These are phyloP conservation scores for Carex arenaria DNA, from an alignment of 202 grass and related monocot species.

Conservation along the genomic window DNA sequence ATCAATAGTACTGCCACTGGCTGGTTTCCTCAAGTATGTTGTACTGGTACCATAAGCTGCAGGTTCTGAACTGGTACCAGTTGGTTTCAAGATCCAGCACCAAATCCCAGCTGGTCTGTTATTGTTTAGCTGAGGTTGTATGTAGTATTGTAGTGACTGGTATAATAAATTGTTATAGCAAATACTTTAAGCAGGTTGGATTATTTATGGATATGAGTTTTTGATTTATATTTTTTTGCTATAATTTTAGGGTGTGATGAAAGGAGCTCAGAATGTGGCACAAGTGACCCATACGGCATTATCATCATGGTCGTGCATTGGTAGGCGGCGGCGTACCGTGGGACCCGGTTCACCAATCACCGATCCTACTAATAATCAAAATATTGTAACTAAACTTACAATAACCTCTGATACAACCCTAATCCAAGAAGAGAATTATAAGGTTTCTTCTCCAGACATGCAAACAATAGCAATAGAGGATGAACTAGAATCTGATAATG, in stretches of 20 bases:
- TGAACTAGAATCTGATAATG: conserved; percentile 49
- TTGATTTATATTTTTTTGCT: not conserved
- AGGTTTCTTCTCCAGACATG: conserved; percentile 1
- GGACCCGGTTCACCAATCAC: conserved; percentile 25
- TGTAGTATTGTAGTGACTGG: no score
- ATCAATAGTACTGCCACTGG: not conserved
- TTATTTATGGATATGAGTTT: not conserved
- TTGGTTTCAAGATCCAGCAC: not conserved
- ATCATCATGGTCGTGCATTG: conserved; percentile 96
- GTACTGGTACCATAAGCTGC: not conserved
- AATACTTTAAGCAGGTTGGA: not conserved
- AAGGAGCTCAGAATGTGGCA: conserved; percentile 84
- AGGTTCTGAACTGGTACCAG: not conserved
- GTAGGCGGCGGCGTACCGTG: conserved; percentile 63
- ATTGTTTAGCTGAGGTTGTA: not conserved
- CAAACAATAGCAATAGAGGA: conserved; percentile 22
- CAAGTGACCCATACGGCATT: conserved; percentile 76
- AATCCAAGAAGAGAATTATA: conserved; percentile 36
- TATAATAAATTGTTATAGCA: not conserved
- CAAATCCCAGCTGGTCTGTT: not conserved
- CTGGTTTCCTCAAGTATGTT: no score
- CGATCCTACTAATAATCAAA: conserved; percentile 45
- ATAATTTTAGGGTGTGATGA: conserved; percentile 69
- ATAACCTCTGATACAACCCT: conserved; percentile 42
- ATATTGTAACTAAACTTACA: conserved; percentile 34